Percentiles rank a stretch among this genome's conserved stretches.
phyloP scores from a whole-genome alignment of 257 asterid species.

The Solanum commersonii region DNA sequence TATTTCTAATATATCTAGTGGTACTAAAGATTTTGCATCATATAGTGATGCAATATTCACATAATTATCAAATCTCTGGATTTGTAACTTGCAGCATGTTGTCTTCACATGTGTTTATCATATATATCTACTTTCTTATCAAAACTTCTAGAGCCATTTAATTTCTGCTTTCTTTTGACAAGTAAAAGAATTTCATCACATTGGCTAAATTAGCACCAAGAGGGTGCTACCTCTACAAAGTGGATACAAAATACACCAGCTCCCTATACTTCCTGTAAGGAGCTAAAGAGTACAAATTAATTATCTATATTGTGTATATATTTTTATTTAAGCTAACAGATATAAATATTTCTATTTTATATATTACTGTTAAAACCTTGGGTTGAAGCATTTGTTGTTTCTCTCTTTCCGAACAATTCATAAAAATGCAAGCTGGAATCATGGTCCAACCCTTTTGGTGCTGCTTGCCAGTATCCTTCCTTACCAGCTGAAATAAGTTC shows the following conservation, averaged over 20 bases:
- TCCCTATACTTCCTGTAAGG: not conserved
- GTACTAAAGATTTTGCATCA: not conserved
- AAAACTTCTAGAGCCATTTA: not conserved
- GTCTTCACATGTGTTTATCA: not conserved
- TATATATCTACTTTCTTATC: not conserved
- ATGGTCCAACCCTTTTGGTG: not conserved
- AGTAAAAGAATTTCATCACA: not conserved
- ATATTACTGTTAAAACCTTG: not conserved
- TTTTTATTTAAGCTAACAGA: not conserved
- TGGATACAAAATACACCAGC: not conserved
- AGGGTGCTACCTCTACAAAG: not conserved
- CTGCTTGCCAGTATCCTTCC: not conserved
- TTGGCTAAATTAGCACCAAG: not conserved
- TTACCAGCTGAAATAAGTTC: not conserved
- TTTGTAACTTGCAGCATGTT: not conserved
- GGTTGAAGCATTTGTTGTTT: not conserved
- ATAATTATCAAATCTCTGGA: not conserved
- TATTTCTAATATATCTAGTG: not conserved
- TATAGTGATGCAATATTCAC: not conserved
- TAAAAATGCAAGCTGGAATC: not conserved
- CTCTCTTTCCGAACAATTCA: not conserved
- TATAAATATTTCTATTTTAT: not conserved
- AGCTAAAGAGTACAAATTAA: not conserved
- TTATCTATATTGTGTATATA: not conserved
- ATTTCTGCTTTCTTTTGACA: not conserved